A percentile compares a stretch with the other conserved stretches of the same genome.
These are phyloP conservation scores for Misopates orontium DNA, from an alignment of 257 asterid species.

Conservation along the genomic window DNA sequence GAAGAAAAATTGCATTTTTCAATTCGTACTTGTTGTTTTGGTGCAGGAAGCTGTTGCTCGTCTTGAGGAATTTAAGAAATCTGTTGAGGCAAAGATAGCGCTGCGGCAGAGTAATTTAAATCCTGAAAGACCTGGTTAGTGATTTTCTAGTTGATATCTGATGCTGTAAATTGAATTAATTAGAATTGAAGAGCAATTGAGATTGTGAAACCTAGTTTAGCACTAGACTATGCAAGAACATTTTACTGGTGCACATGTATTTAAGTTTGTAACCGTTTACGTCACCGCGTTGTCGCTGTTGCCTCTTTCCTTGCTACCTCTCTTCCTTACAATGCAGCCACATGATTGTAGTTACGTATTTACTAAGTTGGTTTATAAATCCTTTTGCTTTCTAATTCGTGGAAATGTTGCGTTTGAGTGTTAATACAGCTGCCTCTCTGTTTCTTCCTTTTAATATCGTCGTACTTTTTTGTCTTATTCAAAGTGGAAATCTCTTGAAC, in stretches of 20 bases:
- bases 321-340: too few species aligned
- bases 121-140: constrained; percentile 94
- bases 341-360: too few species aligned
- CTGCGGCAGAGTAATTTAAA: constrained; percentile 80
- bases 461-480: not conserved
- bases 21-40: constrained; percentile 25
- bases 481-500: constrained; percentile 4
- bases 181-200: not conserved
- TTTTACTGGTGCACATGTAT: too few species aligned
- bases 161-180: not conserved
- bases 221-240: too few species aligned
- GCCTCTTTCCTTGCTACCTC: too few species aligned
- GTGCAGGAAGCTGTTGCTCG: constrained; percentile 93
- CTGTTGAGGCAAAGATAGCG: constrained; percentile 70
- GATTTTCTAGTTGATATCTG: not conserved
- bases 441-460: too few species aligned
- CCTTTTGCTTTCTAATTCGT: too few species aligned
- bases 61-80: constrained; percentile 86
- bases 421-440: too few species aligned
- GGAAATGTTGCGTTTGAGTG: not conserved
- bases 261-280: too few species aligned
- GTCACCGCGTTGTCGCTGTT: too few species aligned
- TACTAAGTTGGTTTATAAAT: too few species aligned
- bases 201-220: not conserved
- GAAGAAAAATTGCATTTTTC: too few species aligned